These are phyloP conservation scores for Fraxinus anomala DNA, from an alignment of 257 asterid species.

Conservation along the genomic window DNA sequence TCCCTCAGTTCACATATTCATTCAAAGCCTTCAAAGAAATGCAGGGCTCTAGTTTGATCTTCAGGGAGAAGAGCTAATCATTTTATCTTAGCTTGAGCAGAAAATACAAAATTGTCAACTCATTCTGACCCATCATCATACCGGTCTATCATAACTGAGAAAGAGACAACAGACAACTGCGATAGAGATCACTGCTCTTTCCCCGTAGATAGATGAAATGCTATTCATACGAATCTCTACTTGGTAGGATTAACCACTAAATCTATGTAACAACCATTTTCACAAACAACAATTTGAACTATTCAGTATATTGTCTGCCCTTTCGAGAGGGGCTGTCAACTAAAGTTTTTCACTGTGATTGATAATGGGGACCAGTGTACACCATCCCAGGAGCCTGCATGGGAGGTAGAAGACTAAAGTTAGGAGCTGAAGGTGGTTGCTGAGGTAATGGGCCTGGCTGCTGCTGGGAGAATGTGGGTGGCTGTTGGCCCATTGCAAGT, in stretches of 20 bases:
- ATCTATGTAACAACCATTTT: constrained; percentile 17
- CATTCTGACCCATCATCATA: constrained; percentile 35
- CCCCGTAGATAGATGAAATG: constrained; percentile 13
- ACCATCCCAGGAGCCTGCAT: constrained; percentile 68
- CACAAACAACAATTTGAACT: constrained; percentile 34
- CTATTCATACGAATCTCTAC: constrained; percentile 24
- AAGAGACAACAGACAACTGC: constrained; percentile 17
- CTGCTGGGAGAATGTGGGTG: constrained; percentile 36
- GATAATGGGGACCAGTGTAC: constrained; percentile 60
- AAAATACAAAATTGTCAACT: constrained; percentile 28
- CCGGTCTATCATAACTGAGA: constrained; percentile 21
- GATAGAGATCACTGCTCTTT: constrained; percentile 4
- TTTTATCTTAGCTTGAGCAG: constrained; percentile 29
- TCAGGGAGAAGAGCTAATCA: constrained; percentile 25
- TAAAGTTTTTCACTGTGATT: constrained; percentile 44
- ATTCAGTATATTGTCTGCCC: neutral
- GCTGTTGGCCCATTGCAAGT: constrained; percentile 45
- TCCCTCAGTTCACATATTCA: neutral
- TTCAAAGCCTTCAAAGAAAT: neutral
- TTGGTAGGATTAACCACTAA: constrained; percentile 4
- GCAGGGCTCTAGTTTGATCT: constrained; percentile 50
- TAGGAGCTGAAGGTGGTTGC: constrained; percentile 44
- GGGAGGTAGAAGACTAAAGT: constrained; percentile 61
- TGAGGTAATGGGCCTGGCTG: constrained; percentile 37
- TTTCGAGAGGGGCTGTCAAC: neutral